Evolutionary conservation across 805 yeast genomes (phyloP).

Genomic region (Candida schatavii): DNA sequence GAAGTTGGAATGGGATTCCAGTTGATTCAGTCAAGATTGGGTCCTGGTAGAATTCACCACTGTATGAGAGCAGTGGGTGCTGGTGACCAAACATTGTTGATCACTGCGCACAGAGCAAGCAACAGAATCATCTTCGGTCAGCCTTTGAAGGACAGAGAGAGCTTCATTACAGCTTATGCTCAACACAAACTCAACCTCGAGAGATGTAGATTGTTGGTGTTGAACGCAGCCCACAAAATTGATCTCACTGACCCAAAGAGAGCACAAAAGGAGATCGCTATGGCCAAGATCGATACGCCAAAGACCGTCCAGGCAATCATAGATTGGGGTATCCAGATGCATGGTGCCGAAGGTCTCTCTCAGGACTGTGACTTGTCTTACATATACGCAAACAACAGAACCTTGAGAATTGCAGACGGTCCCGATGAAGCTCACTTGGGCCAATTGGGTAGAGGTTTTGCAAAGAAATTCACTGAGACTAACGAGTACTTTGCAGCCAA

Average conservation of each 20-base stretch:
- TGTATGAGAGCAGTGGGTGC: conserved; percentile 65
- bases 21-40: conserved; percentile 60
- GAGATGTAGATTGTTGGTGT: conserved; percentile 50
- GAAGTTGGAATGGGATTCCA: conserved; percentile 57
- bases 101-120: conserved; percentile 50
- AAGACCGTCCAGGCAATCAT: conserved; percentile 47
- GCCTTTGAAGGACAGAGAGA: conserved; percentile 48
- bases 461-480: conserved; percentile 33
- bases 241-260: conserved; percentile 51
- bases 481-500: conserved; percentile 32
- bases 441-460: conserved; percentile 52
- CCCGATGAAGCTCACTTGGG: conserved; percentile 65
- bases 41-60: conserved; percentile 71
- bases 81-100: conserved; percentile 53
- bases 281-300: conserved; percentile 64
- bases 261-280: conserved; percentile 56
- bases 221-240: conserved; percentile 59
- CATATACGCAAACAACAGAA: conserved; percentile 50
- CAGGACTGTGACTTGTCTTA: conserved; percentile 59
- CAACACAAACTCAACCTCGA: conserved; percentile 53
- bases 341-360: conserved; percentile 64
- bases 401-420: conserved; percentile 64
- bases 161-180: conserved; percentile 48
- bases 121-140: conserved; percentile 52
- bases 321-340: conserved; percentile 64